Evolutionary conservation across 1,284 basidiomycete species (phyloP).

Genomic region (Trametes polyzona): DNA sequence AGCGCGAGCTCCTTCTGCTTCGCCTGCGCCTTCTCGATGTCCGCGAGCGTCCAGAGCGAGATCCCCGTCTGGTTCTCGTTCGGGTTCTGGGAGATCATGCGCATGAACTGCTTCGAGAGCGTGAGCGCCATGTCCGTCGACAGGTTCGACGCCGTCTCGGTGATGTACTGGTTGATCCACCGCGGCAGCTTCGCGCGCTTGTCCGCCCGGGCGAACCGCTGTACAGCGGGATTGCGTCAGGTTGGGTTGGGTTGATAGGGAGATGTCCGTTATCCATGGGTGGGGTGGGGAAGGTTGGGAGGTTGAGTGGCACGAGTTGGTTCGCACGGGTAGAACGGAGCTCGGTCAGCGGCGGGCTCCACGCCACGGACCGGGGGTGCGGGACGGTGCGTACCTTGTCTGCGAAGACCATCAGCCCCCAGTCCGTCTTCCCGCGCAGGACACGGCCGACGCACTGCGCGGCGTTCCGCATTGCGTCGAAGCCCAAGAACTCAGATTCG

Average conservation of each 20-base stretch:
- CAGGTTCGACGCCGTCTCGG: conserved; percentile 94
- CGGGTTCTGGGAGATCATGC: conserved; percentile 96
- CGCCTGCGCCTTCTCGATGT: conserved; percentile 80
- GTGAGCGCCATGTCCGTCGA: conserved; percentile 99
- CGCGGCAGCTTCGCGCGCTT: conserved; percentile 97
- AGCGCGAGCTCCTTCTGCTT: conserved; percentile 67
- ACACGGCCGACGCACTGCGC: conserved; percentile 99
- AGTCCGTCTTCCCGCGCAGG: conserved; percentile 97
- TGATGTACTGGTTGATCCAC: conserved; percentile 99
- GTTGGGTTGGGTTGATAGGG: background rate
- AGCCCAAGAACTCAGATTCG: conserved; percentile 98
- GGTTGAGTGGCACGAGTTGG: too few species aligned
- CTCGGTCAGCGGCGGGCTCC: background rate
- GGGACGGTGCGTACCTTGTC: conserved; percentile 68
- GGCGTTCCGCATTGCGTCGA: conserved; percentile 99
- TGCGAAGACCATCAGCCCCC: conserved; percentile 99
- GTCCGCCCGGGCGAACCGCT: conserved; percentile 97
- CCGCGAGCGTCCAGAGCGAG: conserved; percentile 91
- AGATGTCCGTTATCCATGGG: too few species aligned
- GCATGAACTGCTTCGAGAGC: conserved; percentile 95
- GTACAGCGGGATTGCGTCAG: conserved; percentile 15
- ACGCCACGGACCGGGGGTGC: background rate
- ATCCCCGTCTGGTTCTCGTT: conserved; percentile 95
- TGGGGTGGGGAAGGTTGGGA: too few species aligned
- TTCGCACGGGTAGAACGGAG: background rate